Percentiles rank a stretch among this genome's conserved stretches.
Evolutionary conservation across 2,329 filamentous ascomycete genomes (phyloP).

Genomic region (Xenosphaeropsis pyriputrescens): DNA sequence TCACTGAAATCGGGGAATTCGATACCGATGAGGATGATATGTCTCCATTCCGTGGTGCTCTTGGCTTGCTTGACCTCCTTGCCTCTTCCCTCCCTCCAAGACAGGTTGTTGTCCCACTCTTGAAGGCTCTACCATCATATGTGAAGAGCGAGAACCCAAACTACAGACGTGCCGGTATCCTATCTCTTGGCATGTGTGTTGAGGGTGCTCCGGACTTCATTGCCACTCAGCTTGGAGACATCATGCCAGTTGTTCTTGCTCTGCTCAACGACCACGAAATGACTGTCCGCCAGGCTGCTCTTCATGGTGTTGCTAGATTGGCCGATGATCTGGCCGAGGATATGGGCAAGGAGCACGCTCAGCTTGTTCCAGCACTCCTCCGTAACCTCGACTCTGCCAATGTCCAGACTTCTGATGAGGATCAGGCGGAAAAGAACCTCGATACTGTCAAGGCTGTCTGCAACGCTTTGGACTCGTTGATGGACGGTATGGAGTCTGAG

Average conservation of each 20-base stretch:
- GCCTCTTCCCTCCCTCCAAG: slow-evolving; percentile 79
- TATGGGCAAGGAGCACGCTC: slow-evolving; percentile 70
- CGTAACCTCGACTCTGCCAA: slow-evolving; percentile 79
- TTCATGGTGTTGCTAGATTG: slow-evolving; percentile 77
- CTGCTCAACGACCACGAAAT: slow-evolving; percentile 74
- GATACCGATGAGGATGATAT: slow-evolving; percentile 71
- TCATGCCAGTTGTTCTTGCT: slow-evolving; percentile 73
- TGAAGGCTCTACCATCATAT: slow-evolving; percentile 74
- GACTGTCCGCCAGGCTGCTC: slow-evolving; percentile 72
- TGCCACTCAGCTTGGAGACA: slow-evolving; percentile 74
- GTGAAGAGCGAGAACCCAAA: slow-evolving; percentile 61
- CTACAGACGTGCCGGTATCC: slow-evolving; percentile 77
- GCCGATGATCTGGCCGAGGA: slow-evolving; percentile 91
- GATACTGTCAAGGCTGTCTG: slow-evolving; percentile 83
- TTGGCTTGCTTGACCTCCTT: slow-evolving; percentile 79
- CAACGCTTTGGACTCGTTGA: slow-evolving; percentile 80
- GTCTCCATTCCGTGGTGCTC: slow-evolving; percentile 71
- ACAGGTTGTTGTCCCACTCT: slow-evolving; percentile 84
- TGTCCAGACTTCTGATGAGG: slow-evolving; percentile 45
- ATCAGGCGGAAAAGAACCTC: slow-evolving; percentile 58
- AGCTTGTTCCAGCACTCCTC: slow-evolving; percentile 70
- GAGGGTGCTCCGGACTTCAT: slow-evolving; percentile 97
- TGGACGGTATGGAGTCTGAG: slow-evolving; percentile 69
- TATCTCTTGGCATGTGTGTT: slow-evolving; percentile 84
- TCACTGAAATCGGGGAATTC: slow-evolving; percentile 71